Evolutionary conservation across 2,329 filamentous ascomycete genomes (phyloP).

Genomic region (Xylariales sp.): DNA sequence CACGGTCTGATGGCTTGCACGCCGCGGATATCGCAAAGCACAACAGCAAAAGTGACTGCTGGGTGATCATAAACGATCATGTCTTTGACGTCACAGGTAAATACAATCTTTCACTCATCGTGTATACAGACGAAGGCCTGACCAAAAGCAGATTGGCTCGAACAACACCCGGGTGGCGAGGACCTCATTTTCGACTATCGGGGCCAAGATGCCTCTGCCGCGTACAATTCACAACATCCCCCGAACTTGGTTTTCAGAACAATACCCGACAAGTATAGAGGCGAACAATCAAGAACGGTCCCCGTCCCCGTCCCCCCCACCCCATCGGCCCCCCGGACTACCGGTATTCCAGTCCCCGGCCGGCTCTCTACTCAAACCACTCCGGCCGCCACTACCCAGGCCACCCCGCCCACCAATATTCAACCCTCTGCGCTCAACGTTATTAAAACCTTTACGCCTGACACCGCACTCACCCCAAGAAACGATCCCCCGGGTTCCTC

Average conservation of each 20-base stretch:
- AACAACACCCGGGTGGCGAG: constrained; percentile 53
- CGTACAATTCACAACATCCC: constrained; percentile 63
- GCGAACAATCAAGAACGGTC: too few species aligned
- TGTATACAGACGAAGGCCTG: neutral
- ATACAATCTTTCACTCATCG: neutral
- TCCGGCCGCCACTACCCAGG: too few species aligned
- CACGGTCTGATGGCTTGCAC: neutral
- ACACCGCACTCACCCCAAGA: too few species aligned
- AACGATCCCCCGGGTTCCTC: too few species aligned
- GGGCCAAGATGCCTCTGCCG: constrained; percentile 64
- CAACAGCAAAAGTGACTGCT: constrained; percentile 63
- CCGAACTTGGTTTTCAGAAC: constrained; percentile 54
- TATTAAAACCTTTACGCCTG: too few species aligned
- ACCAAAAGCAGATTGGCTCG: constrained; percentile 62
- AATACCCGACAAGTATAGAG: constrained; percentile 43
- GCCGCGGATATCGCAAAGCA: constrained; percentile 51
- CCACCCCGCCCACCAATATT: too few species aligned
- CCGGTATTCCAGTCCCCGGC: too few species aligned
- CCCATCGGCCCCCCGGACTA: too few species aligned
- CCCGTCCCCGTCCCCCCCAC: too few species aligned
- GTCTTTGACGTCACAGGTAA: constrained; percentile 73
- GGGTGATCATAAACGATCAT: constrained; percentile 76
- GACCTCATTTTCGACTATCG: constrained; percentile 61
- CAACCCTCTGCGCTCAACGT: too few species aligned
- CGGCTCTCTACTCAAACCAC: too few species aligned